Percentiles rank a stretch among this genome's conserved stretches.
phyloP scores from a whole-genome alignment of 768 basidiomycete genomes.

The Inosperma sp. region DNA sequence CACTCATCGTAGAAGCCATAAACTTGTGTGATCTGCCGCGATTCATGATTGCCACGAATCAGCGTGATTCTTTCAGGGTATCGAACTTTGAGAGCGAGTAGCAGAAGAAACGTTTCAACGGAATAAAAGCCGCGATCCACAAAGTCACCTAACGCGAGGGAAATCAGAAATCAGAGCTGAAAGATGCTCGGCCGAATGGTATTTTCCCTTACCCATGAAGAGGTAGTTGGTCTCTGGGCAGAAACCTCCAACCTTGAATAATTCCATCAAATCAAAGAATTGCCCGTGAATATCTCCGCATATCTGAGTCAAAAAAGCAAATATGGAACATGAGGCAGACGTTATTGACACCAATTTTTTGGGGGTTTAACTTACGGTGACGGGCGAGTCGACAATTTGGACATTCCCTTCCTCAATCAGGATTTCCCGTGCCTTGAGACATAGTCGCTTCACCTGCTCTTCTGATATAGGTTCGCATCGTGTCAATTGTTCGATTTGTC shows the following conservation, averaged over 20 bases:
- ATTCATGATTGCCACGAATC: conserved; percentile 97
- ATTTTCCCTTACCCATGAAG: conserved; percentile 74
- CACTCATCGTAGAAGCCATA: conserved; percentile 97
- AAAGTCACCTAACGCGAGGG: conserved; percentile 71
- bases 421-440: conserved; percentile 94
- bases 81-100: conserved; percentile 93
- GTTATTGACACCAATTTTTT: conserved; percentile 24
- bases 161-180: conserved; percentile 3
- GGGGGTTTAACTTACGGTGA: conserved; percentile 83
- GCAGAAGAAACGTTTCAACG: conserved; percentile 92
- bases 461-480: conserved; percentile 95
- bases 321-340: background rate
- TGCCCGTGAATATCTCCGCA: conserved; percentile 98
- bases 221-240: conserved; percentile 94
- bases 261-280: conserved; percentile 93
- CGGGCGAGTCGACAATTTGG: conserved; percentile 91
- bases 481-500: conserved; percentile 91
- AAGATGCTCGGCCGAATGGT: background rate
- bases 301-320: conserved; percentile 43
- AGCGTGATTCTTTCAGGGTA: conserved; percentile 97
- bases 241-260: conserved; percentile 88
- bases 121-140: conserved; percentile 97
- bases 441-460: conserved; percentile 91
- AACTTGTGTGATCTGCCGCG: conserved; percentile 94
- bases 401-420: conserved; percentile 98